Evolutionary conservation across 495 filamentous ascomycete species (phyloP), one percentile per base, ranked within the genome.

Genomic region (Aspergillus haitiensis): DNA sequence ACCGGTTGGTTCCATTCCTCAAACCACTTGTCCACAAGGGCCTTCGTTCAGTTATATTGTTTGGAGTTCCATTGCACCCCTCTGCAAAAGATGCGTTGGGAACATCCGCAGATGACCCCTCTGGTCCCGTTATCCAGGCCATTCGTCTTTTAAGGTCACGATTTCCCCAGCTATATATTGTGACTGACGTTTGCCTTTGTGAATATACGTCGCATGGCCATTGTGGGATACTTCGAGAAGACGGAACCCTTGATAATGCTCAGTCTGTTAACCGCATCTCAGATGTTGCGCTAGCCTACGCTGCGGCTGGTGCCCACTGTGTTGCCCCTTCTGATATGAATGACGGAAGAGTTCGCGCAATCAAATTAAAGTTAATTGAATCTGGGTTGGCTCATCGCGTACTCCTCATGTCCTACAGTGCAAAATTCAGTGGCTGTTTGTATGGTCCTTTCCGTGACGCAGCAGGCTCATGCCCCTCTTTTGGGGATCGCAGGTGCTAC

Each of bases 181-280:
- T 88, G 52, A 84, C 87, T 37, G 94, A 98, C 74, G 94, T 98
- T 49, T 98, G 94, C 71, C 86, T 98, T 5, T 98, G 94, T 80
- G 94, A 98, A 73, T 98, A 98, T 75, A 98, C 94, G 7, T 93
- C 90, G n/a, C 94, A 98, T 69, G 94, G 94, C 46, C 94, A 98
- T 76, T 98, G 94, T 70, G 94, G 95, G 46, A 96, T 98, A 62
- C 80, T 98, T 27, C 83, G 90, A 45, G 90, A 96, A 63, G 94
- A 98, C 71, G 92, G 91, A 42, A 88, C 84, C 58, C 82, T 98
- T 33, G 96, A 98, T 82, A 98, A 98, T 70, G 81, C 84, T 32
- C 82, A 93, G 49, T 95, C 91, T 35, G 91, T 97, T 34, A 92
- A 97, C 62, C 87, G 94, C 40, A 93, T 98, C 64, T 90, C 89